Evolutionary conservation across 1,284 basidiomycete genomes (phyloP).

Genomic region (Apiotrichum mycotoxinovorans): DNA sequence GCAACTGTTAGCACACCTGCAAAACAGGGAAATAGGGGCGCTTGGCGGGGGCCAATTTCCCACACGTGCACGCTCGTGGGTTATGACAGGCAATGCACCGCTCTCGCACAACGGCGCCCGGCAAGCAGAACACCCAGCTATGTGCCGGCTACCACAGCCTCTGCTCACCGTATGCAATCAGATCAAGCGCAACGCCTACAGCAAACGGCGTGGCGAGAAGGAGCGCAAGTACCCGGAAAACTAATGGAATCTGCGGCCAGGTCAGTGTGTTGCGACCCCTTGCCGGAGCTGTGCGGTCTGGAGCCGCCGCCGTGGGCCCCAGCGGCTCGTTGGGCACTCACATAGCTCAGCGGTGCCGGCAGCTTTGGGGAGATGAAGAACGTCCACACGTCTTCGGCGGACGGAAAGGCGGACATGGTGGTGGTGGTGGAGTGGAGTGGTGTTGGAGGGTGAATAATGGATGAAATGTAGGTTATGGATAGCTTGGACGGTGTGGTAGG

Average conservation of each 20-base stretch:
- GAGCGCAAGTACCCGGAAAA: constrained; percentile 30
- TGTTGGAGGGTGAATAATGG: background rate
- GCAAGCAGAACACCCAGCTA: background rate
- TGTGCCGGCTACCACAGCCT: background rate
- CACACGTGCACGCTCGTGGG: background rate
- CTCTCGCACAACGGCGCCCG: background rate
- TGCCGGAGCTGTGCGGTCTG: too few species aligned
- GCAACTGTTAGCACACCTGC: background rate
- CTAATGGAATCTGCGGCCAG: constrained; percentile 26
- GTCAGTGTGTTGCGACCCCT: background rate
- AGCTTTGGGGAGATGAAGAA: constrained; percentile 13
- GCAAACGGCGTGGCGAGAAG: constrained; percentile 32
- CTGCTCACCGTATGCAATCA: constrained; percentile 36
- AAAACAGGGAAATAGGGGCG: too few species aligned
- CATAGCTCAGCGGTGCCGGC: constrained; percentile 18
- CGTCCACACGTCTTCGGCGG: constrained; percentile 2
- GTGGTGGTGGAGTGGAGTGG: background rate
- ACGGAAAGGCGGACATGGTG: constrained; percentile 4
- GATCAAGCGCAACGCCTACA: constrained; percentile 32
- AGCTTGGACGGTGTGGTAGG: background rate
- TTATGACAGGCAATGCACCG: too few species aligned
- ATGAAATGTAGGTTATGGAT: background rate
- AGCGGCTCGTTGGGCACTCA: too few species aligned
- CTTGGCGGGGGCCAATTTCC: too few species aligned
- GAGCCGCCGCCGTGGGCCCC: too few species aligned